phyloP scores from a whole-genome alignment of 192 early-diverging fungal species.

The Podila epicladia region DNA sequence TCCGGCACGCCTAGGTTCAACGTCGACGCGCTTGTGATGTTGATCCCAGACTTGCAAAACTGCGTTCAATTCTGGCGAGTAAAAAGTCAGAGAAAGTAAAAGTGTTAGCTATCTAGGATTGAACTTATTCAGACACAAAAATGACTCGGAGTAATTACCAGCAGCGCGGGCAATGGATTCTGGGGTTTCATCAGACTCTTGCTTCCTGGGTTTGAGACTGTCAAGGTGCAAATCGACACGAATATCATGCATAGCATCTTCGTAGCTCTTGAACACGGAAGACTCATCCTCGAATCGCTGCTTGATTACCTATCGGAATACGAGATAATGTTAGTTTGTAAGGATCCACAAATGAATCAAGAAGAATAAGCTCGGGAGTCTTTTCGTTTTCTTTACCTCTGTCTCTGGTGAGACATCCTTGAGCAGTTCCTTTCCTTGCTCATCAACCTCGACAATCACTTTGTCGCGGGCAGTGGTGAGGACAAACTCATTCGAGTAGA shows the following conservation, averaged over 20 bases:
- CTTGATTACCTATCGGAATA: conserved; percentile 43
- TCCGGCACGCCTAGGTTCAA: conserved; percentile 35
- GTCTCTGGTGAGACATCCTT: conserved; percentile 51
- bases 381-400: conserved; percentile 19
- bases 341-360: no score
- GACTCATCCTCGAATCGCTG: conserved; percentile 48
- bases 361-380: not conserved
- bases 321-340: no score
- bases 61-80: conserved; percentile 16
- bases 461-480: conserved; percentile 52
- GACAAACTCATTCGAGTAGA: conserved; percentile 54
- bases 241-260: conserved; percentile 49
- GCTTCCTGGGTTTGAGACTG: conserved; percentile 38
- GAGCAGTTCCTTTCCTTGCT: conserved; percentile 53
- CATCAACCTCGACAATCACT: conserved; percentile 53
- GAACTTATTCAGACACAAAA: not conserved
- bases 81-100: not conserved
- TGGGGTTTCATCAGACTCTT: conserved; percentile 30
- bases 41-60: conserved; percentile 37
- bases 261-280: conserved; percentile 49
- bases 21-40: conserved; percentile 32
- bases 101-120: not conserved
- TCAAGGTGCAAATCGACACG: conserved; percentile 44
- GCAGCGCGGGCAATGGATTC: conserved; percentile 15
- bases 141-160: conserved; percentile 3